Percentiles rank a stretch among this genome's conserved stretches.
phyloP scores from a whole-genome alignment of 1,284 basidiomycete genomes.

The Cutaneotrichosporon sp. region DNA sequence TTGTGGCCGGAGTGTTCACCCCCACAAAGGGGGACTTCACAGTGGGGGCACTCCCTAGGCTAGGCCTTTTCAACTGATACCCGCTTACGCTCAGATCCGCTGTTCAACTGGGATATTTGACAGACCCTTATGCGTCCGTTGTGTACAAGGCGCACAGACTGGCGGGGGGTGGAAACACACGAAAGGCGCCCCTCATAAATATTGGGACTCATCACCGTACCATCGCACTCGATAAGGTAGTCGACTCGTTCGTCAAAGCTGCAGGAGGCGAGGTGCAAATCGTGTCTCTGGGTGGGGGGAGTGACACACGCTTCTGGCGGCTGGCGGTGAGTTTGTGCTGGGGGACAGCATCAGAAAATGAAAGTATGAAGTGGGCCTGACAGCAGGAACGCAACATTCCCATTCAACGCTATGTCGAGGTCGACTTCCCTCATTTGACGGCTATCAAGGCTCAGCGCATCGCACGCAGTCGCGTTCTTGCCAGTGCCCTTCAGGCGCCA shows the following conservation, averaged over 20 bases:
- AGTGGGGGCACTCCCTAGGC: no score
- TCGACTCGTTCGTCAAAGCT: slow-evolving; percentile 63
- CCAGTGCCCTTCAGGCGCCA: slow-evolving; percentile 18
- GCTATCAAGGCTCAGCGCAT: slow-evolving; percentile 77
- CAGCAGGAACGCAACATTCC: background rate
- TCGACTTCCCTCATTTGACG: slow-evolving; percentile 85
- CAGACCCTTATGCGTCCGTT: slow-evolving; percentile 63
- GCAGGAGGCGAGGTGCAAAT: slow-evolving; percentile 59
- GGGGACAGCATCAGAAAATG: no score
- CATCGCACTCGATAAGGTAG: slow-evolving; percentile 70
- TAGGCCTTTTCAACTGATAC: no score
- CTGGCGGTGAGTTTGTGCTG: no score
- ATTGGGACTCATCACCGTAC: slow-evolving; percentile 87
- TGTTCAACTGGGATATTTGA: slow-evolving; percentile 66
- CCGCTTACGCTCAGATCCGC: slow-evolving; percentile 57
- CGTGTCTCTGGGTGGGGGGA: slow-evolving; percentile 83
- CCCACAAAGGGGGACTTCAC: no score
- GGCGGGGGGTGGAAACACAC: slow-evolving; percentile 11
- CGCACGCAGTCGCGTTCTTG: slow-evolving; percentile 62
- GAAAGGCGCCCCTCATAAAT: slow-evolving; percentile 77
- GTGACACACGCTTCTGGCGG: slow-evolving; percentile 89
- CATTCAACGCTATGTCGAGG: slow-evolving; percentile 63
- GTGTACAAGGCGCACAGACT: slow-evolving; percentile 51
- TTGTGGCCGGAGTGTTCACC: no score
- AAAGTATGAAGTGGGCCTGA: no score